Percentiles rank a stretch among this genome's conserved stretches.
Evolutionary conservation across 768 basidiomycete species (phyloP).

Genomic region (Lactarius sp.): DNA sequence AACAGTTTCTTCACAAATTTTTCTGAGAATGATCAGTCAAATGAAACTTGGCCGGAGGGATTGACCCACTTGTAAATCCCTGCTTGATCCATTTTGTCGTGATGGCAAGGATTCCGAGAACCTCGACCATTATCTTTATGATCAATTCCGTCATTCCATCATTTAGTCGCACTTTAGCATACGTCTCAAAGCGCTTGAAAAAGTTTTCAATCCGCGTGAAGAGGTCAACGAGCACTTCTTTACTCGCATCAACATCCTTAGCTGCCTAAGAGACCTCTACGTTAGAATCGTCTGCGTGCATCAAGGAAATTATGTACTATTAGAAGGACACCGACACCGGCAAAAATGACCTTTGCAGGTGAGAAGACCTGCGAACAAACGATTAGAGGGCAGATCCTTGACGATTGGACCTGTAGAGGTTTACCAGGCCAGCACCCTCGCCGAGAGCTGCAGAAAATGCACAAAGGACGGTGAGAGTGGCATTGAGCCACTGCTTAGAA

Average conservation of each 20-base stretch:
- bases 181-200: background rate
- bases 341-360: background rate
- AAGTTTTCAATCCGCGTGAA: conserved; percentile 2
- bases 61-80: background rate
- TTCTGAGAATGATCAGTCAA: background rate
- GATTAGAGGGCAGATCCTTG: background rate
- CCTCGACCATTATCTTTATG: conserved; percentile 1
- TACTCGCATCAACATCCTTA: background rate
- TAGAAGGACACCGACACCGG: conserved; percentile 3
- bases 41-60: background rate
- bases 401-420: background rate
- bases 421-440: background rate
- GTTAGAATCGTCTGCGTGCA: background rate
- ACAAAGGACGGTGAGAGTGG: background rate
- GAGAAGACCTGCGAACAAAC: background rate
- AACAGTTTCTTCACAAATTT: too few species aligned
- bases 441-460: background rate
- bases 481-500: background rate
- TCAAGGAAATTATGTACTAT: background rate
- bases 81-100: conserved; percentile 1
- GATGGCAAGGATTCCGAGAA: conserved; percentile 4
- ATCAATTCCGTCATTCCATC: background rate
- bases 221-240: conserved; percentile 1
- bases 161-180: background rate
- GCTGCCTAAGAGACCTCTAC: background rate